A percentile compares a stretch with the other conserved stretches of the same genome.
Conservation (phyloP, 129 eudicot species). For the carrot (Daucus carota) region DH1_v3.0 NC_030386.2:35535501-35536000, state of each 20-base stretch:
- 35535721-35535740: neutral
- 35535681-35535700: neutral
- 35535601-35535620: too few species aligned
- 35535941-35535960: neutral
- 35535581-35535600: too few species aligned
- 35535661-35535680: neutral
- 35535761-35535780: neutral
- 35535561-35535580: too few species aligned
- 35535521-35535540: too few species aligned
- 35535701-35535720: neutral
- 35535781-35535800: neutral
- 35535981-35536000: slow-evolving; percentile 4
- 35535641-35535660: neutral
- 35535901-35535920: neutral
- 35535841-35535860: neutral
- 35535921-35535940: neutral
- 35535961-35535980: neutral
- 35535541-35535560: too few species aligned
- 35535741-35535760: neutral
- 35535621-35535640: neutral
- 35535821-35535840: neutral
- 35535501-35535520: too few species aligned
- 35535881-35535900: neutral
- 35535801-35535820: neutral
- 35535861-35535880: neutral